These are phyloP conservation scores for Calocera cornea DNA, from an alignment of 768 basidiomycete genomes.

Conservation along the genomic window DNA sequence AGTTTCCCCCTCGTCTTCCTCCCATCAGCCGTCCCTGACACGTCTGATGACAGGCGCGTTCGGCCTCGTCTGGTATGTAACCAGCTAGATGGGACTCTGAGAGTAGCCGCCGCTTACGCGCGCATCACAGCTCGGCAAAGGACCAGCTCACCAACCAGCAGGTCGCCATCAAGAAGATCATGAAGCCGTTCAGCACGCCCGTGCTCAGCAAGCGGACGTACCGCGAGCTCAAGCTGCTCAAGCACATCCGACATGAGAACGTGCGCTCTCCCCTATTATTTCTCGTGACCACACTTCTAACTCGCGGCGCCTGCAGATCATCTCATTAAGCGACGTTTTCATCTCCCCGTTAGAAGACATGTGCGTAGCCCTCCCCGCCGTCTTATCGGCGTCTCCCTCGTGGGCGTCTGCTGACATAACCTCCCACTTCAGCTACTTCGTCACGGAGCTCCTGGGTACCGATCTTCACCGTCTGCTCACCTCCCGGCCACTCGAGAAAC, in stretches of 20 bases:
- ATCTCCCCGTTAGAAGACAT: slow-evolving; percentile 98
- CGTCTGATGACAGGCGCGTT: slow-evolving; percentile 56
- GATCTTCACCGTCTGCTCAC: slow-evolving; percentile 95
- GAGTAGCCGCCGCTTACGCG: background rate
- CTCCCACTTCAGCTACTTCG: slow-evolving; percentile 65
- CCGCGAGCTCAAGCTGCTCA: slow-evolving; percentile 92
- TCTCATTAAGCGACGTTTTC: slow-evolving; percentile 96
- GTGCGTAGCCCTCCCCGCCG: slow-evolving; percentile 33
- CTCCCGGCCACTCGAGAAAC: slow-evolving; percentile 93
- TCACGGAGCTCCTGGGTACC: slow-evolving; percentile 94
- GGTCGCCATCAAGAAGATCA: slow-evolving; percentile 99
- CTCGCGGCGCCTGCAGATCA: slow-evolving; percentile 46
- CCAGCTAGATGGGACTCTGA: slow-evolving; percentile 12
- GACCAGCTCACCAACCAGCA: slow-evolving; percentile 87
- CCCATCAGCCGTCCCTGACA: background rate
- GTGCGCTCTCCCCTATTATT: slow-evolving; percentile 32
- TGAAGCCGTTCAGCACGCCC: slow-evolving; percentile 99
- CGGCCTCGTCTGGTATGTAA: slow-evolving; percentile 83
- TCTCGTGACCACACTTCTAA: background rate
- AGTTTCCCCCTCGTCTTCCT: slow-evolving; percentile 22
- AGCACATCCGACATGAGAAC: slow-evolving; percentile 98
- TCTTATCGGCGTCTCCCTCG: background rate
- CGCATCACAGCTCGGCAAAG: slow-evolving; percentile 60
- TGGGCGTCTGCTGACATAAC: background rate
- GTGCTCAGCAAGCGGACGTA: slow-evolving; percentile 97